Percentiles rank a stretch among this genome's conserved stretches.
phyloP scores from a whole-genome alignment of 305 asterid species.

The Plantago lanceolata region DNA sequence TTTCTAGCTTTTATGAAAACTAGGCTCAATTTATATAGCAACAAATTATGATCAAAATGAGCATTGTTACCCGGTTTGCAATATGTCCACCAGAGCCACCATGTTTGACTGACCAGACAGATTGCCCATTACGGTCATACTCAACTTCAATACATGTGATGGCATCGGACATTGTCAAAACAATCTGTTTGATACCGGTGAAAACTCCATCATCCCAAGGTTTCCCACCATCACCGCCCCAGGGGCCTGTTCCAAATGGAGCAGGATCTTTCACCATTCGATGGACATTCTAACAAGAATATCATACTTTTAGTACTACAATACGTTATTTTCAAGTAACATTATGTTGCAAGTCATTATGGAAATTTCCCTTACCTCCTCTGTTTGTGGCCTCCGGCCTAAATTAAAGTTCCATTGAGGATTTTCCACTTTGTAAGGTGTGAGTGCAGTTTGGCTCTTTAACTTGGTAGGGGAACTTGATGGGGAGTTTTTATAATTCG shows the following conservation, averaged over 20 bases:
- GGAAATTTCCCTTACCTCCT: conserved; percentile 39
- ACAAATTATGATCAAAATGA: not conserved
- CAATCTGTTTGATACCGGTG: conserved; percentile 62
- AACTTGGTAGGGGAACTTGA: conserved; percentile 23
- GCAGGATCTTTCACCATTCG: conserved; percentile 56
- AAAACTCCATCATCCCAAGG: conserved; percentile 86
- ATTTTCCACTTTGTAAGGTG: conserved; percentile 23
- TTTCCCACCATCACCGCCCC: conserved; percentile 84
- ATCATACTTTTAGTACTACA: not conserved
- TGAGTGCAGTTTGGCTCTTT: conserved; percentile 20
- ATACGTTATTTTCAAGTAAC: not conserved
- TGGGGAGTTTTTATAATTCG: conserved; percentile 11
- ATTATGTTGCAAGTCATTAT: not conserved
- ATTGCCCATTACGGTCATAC: conserved; percentile 65
- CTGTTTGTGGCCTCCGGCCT: conserved; percentile 39
- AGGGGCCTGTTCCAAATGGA: conserved; percentile 70
- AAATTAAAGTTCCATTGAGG: conserved; percentile 42
- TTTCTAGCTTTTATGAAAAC: too few relatives aligned
- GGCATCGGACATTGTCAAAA: conserved; percentile 48
- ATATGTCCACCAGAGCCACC: conserved; percentile 47
- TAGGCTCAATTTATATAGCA: too few relatives aligned
- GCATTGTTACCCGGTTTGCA: conserved; percentile 39
- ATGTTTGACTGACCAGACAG: conserved; percentile 70
- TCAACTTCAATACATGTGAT: conserved; percentile 53
- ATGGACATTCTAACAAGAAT: conserved; percentile 34